Evolutionary conservation across 1,284 basidiomycete genomes (phyloP), one percentile per base, ranked within the genome.

Genomic region (Rhodotorula sp.): DNA sequence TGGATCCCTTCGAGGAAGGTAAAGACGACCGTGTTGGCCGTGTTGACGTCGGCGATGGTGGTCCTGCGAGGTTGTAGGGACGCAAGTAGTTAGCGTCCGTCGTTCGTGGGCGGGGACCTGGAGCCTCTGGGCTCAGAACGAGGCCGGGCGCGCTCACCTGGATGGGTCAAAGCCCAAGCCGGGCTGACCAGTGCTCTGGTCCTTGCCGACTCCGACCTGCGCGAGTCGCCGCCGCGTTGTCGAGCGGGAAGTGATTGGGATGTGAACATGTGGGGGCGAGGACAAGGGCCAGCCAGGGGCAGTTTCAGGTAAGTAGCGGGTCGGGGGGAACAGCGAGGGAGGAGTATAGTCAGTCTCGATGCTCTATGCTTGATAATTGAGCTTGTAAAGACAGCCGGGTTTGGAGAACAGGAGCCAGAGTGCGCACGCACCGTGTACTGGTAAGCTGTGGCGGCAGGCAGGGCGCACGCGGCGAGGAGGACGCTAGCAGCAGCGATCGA

Each of bases 151-250:
- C 7, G 26, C 60, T 2, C 23, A 67, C 62, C 58, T 31, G 0
- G 66, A 62, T 1, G 70, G 70, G 43, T 71, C 70, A n/a, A 71
- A 71, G 23, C 70, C 70, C 16, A 67, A 20, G 5, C 65, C 47
- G 0, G 60, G 63, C 16, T 67, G 15, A 7, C 64, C 65, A 1
- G 65, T 67, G 8, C 48, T 43, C 52, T 65, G 51, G 49, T 18
- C 29, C 48, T 67, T 71, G 31, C 64, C 64, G 0, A 65, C 62
- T 29, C 61, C 61, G 20, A 65, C 43, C 49, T 56, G 31, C 39
- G 20, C 12, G 7, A n/a, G 8, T 16, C 34, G 48, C 39, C 39
- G 39, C 10, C 39, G 39, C 39, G 39, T 43, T 1, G 39, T 43
- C 39, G 39, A 43, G 39, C 39, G 39, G 39, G 39, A 43, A 43